Evolutionary conservation across 225 moss, liverwort and hornwort genomes (phyloP).

Genomic region (Pseudisothecium myosuroides): DNA sequence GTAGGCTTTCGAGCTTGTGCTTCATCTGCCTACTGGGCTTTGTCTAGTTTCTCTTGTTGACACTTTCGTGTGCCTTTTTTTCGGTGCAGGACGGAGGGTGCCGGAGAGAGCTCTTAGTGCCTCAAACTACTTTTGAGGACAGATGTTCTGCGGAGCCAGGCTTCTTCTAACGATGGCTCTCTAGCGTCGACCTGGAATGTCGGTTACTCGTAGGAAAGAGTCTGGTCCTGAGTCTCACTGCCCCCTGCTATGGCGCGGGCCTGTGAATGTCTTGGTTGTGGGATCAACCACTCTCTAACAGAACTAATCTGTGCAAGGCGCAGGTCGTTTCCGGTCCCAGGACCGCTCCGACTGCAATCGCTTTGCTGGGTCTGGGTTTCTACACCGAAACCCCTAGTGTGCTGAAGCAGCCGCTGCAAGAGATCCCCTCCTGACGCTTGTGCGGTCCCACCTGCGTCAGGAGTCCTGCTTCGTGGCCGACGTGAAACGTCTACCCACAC

Average conservation of each 20-base stretch:
- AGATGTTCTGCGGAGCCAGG: constrained; percentile 10
- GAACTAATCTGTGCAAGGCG: constrained; percentile 33
- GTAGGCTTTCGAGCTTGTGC: not conserved
- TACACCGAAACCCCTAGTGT: constrained; percentile 19
- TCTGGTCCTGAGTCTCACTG: constrained; percentile 36
- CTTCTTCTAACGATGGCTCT: constrained; percentile 21
- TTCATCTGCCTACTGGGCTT: not conserved
- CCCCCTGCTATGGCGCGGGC: not conserved
- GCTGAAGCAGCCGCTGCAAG: constrained; percentile 37
- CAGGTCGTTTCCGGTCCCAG: not conserved
- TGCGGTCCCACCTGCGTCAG: constrained; percentile 31
- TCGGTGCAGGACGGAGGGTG: not conserved
- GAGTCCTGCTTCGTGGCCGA: constrained; percentile 37
- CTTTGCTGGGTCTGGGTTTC: constrained; percentile 48
- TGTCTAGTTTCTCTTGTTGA: not conserved
- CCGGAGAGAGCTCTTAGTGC: not conserved
- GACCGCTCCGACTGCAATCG: not conserved
- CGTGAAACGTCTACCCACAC: constrained; percentile 9
- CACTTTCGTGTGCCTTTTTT: not conserved
- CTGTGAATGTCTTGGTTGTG: constrained; percentile 37
- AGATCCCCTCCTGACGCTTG: constrained; percentile 28
- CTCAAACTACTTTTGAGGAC: constrained; percentile 24
- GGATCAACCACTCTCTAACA: constrained; percentile 53
- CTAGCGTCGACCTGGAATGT: constrained; percentile 31
- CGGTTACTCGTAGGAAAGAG: constrained; percentile 35